A percentile compares a stretch with the other conserved stretches of the same genome.
These are phyloP conservation scores for Candida easanensis DNA, from an alignment of 805 yeast genomes.

Conservation along the genomic window DNA sequence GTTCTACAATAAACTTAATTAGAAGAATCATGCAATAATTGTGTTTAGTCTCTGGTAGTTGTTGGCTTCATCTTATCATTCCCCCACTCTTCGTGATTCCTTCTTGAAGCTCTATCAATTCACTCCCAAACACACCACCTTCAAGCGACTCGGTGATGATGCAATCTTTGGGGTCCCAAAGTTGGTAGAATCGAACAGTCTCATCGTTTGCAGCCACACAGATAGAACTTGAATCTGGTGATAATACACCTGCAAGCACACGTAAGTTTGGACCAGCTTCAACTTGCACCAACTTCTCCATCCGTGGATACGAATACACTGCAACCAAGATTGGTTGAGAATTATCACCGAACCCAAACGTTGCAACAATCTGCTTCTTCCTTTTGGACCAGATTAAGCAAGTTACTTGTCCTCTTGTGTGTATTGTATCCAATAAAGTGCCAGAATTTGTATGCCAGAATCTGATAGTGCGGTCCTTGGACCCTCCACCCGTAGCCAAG, in stretches of 20 bases:
- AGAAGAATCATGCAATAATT: neutral
- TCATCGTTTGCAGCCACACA: conserved; percentile 80
- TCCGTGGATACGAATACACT: conserved; percentile 66
- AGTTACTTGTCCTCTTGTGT: conserved; percentile 74
- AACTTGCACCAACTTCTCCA: conserved; percentile 48
- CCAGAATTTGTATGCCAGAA: conserved; percentile 89
- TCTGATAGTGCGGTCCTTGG: conserved; percentile 71
- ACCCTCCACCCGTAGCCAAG: conserved; percentile 90
- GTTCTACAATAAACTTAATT: neutral
- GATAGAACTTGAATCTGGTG: conserved; percentile 61
- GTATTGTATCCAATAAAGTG: conserved; percentile 53
- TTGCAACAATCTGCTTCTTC: conserved; percentile 64
- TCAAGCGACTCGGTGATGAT: conserved; percentile 38
- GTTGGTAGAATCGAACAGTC: conserved; percentile 67
- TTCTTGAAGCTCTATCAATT: conserved; percentile 55
- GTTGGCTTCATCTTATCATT: conserved; percentile 23
- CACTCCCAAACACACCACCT: conserved; percentile 51
- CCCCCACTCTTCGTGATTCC: conserved; percentile 40
- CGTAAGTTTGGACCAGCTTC: conserved; percentile 51
- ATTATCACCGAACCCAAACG: conserved; percentile 74
- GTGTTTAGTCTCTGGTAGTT: neutral
- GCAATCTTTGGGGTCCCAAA: conserved; percentile 54
- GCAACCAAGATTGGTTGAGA: conserved; percentile 50
- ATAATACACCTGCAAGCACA: conserved; percentile 60
- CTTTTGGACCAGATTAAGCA: conserved; percentile 72